phyloP scores from a whole-genome alignment of 306 rosid genomes.

The Phaseolus lunatus region DNA sequence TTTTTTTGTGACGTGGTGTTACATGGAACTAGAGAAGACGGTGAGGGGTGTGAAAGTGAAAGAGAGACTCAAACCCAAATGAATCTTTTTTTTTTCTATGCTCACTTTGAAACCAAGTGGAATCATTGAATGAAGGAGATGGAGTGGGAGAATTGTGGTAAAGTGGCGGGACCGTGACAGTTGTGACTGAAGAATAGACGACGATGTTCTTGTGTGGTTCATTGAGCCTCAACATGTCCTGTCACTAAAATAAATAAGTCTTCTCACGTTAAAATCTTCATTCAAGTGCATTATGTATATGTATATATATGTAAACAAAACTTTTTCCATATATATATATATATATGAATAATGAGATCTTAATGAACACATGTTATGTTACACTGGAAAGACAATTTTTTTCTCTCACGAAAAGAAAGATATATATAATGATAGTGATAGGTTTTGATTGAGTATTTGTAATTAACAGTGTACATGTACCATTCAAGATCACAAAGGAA shows the following conservation, averaged over 20 bases:
- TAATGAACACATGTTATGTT: not conserved
- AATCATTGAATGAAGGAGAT: not conserved
- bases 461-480: too few species aligned
- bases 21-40: not conserved
- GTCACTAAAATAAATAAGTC: not conserved
- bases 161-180: conserved; percentile 45
- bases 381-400: too few species aligned
- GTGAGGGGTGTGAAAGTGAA: not conserved
- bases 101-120: not conserved
- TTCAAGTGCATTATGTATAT: not conserved
- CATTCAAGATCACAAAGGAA: too few species aligned
- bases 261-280: not conserved
- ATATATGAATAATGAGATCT: not conserved
- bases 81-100: not conserved
- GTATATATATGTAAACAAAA: not conserved
- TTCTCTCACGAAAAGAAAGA: too few species aligned
- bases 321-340: not conserved
- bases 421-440: too few species aligned
- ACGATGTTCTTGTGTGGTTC: not conserved
- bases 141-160: not conserved
- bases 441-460: too few species aligned
- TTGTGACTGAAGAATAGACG: not conserved
- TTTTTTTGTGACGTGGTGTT: not conserved
- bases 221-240: not conserved
- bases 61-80: not conserved